Evolutionary conservation across 345 rosid species (phyloP).

Genomic region (Pistacia vera): DNA sequence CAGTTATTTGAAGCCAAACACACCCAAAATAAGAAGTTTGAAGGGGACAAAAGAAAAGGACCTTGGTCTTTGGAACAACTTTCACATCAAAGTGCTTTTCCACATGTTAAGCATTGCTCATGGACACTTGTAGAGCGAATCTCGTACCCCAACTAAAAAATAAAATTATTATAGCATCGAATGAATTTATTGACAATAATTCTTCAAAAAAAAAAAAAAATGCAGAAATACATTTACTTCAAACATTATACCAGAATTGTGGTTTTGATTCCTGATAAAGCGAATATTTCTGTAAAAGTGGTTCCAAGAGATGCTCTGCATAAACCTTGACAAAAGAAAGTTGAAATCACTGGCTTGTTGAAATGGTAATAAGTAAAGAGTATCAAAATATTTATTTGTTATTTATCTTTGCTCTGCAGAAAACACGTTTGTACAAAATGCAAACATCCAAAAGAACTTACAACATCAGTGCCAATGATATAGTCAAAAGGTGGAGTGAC

Average conservation of each 20-base stretch:
- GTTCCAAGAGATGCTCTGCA: slow-evolving; percentile 91
- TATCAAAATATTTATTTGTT: background rate
- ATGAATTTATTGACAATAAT: background rate
- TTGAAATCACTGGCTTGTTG: slow-evolving; percentile 22
- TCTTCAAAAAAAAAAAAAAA: background rate
- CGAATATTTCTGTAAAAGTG: slow-evolving; percentile 61
- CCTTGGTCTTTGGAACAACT: slow-evolving; percentile 73
- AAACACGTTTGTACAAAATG: background rate
- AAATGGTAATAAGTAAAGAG: background rate
- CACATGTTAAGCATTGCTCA: slow-evolving; percentile 83
- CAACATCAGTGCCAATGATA: slow-evolving; percentile 92
- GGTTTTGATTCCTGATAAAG: slow-evolving; percentile 84
- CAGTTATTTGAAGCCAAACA: background rate
- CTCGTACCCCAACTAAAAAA: slow-evolving; percentile 80
- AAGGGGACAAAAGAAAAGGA: slow-evolving; percentile 13
- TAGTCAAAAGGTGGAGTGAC: slow-evolving; percentile 87
- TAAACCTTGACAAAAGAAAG: slow-evolving; percentile 60
- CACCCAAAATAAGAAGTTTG: background rate
- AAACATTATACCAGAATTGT: slow-evolving; percentile 57
- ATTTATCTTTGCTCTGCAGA: background rate
- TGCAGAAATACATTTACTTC: background rate
- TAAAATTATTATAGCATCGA: slow-evolving; percentile 15
- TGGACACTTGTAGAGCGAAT: slow-evolving; percentile 86
- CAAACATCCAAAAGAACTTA: slow-evolving; percentile 41
- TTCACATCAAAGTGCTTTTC: slow-evolving; percentile 80